Evolutionary conservation across 345 rosid genomes (phyloP), one percentile per base, ranked within the genome.

Genomic region (Tarenaya hassleriana): DNA sequence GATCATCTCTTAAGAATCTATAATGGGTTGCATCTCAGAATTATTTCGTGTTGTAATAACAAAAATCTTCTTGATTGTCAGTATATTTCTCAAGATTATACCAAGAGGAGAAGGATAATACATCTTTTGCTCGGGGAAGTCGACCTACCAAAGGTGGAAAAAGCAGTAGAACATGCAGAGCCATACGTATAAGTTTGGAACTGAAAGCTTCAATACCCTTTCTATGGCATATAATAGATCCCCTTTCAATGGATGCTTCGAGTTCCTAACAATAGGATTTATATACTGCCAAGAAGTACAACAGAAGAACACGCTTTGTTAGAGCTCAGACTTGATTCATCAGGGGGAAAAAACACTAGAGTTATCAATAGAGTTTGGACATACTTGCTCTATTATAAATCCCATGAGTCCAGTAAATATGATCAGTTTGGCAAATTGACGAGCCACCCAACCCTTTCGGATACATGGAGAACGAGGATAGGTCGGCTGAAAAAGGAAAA

Each of bases 131-230:
- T n/a, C n/a, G n/a, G n/a, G n/a, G n/a, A n/a, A n/a, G n/a, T n/a
- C 11, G 5, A 51, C 76, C 58, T 73, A 92, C 98, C 98, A 88
- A 54, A 88, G 86, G 65, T 92, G 97, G 72, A 92, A 92, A 60
- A 88, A 78, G 77, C 95, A 85, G 79, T 92, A 88, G 85, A 85
- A 92, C 98, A 83, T 81, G 83, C 96, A 88, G 57, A 92, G 98
- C 97, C 98, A 92, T 55, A 92, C 98, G 17, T 92, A 92, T 67
- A 88, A 68, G 61, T 68, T 83, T 41, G 97, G 99, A 65, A 94
- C 86, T 11, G 99, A 94, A 50, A 94, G 97, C 80, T 88, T 94
- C 89, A 94, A 66, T 60, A 88, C 83, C 73, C 99, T 88, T 80
- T 94, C 95, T 44, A 83, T 49, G 55, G 83, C 97, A 62, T 94